Evolutionary conservation across 805 yeast genomes (phyloP).

Genomic region (Metschnikowia henanensis): DNA sequence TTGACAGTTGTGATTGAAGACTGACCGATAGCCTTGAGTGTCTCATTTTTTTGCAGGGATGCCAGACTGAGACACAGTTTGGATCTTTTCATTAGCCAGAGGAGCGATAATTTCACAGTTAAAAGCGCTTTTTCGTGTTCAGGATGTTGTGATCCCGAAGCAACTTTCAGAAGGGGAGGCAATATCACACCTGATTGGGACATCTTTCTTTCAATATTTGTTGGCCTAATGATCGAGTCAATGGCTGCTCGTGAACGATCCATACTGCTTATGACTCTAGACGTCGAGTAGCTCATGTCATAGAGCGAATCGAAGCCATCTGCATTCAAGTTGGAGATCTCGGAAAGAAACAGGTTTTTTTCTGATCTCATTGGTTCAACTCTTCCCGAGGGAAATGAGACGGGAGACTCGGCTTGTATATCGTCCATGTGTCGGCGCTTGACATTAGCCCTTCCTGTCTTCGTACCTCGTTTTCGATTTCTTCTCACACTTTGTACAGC

Average conservation of each 20-base stretch:
- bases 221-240: slow-evolving; percentile 46
- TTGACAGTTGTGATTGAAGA: slow-evolving; percentile 54
- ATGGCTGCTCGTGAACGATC: slow-evolving; percentile 49
- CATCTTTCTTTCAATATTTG: slow-evolving; percentile 5
- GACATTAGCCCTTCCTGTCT: slow-evolving; percentile 22
- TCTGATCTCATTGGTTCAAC: not conserved
- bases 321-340: slow-evolving; percentile 33
- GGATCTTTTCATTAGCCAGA: slow-evolving; percentile 52
- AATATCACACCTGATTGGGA: slow-evolving; percentile 6
- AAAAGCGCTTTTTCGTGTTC: slow-evolving; percentile 15
- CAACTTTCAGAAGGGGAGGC: slow-evolving; percentile 13
- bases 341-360: slow-evolving; percentile 29
- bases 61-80: slow-evolving; percentile 57
- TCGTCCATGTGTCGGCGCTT: slow-evolving; percentile 14
- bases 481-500: slow-evolving; percentile 93
- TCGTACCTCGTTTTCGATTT: slow-evolving; percentile 68
- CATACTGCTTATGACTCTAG: slow-evolving; percentile 26
- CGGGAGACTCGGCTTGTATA: not conserved
- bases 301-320: slow-evolving; percentile 35
- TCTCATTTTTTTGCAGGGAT: slow-evolving; percentile 39
- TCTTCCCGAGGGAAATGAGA: not conserved
- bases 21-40: slow-evolving; percentile 50
- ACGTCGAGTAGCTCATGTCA: slow-evolving; percentile 35
- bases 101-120: slow-evolving; percentile 10
- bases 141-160: slow-evolving; percentile 1